A percentile compares a stretch with the other conserved stretches of the same genome.
Conservation (phyloP, 768 basidiomycete species). For the Mycena vitilis region DNA sequence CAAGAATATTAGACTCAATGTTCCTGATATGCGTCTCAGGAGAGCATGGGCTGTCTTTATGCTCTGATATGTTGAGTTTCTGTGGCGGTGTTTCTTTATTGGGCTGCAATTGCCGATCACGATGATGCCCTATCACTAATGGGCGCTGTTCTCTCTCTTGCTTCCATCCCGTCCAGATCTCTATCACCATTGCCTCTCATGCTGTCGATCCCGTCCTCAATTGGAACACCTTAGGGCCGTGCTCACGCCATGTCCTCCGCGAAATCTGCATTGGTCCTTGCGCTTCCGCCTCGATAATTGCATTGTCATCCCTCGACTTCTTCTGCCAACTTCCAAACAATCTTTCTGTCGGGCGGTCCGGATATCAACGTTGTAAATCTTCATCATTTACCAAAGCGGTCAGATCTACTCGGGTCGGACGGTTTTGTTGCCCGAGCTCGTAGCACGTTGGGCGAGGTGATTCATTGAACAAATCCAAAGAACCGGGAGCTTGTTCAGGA, state of each 20-base stretch:
- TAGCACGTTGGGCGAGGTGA: slow-evolving; percentile 15
- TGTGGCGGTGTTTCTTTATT: background rate
- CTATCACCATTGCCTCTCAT: background rate
- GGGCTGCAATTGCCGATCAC: background rate
- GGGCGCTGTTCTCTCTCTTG: slow-evolving; percentile 9
- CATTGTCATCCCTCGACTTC: no score
- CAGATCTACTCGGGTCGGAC: slow-evolving; percentile 6
- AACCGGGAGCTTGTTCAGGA: background rate
- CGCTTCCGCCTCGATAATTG: background rate
- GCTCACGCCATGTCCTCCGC: background rate
- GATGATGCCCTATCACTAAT: background rate
- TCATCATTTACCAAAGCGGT: background rate
- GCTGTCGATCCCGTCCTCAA: background rate
- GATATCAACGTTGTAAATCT: background rate
- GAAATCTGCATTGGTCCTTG: no score
- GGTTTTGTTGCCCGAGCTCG: background rate
- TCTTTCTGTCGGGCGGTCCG: no score
- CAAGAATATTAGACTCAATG: no score
- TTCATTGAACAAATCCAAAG: slow-evolving; percentile 4
- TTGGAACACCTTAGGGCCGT: background rate
- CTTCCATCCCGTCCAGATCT: background rate
- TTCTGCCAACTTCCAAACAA: no score
- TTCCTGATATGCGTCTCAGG: no score
- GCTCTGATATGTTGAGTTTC: no score
- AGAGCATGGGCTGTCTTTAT: background rate